Base-by-base conservation (phyloP, 208 protist species). In the Trypanosoma vivax region DNA sequence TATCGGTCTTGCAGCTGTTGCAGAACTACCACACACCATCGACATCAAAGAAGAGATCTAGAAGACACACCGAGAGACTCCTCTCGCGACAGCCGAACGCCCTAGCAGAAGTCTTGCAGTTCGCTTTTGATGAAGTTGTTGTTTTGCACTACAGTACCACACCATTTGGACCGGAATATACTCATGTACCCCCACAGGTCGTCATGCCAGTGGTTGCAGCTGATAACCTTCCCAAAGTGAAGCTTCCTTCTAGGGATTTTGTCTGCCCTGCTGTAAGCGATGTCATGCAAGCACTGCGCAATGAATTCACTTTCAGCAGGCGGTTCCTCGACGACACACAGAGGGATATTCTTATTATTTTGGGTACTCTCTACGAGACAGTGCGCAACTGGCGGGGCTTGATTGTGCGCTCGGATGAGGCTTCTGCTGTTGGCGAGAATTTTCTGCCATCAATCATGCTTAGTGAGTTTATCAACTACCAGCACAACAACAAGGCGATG, bases 401-500 rank as follows among this genome's bases (percentile, higher is more conserved):
- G 2, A 47, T 83, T 25, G 24, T 28, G n/a, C 13, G 21, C 4
- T 27, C 38, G 13, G 24, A 35, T n/a, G 50, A 29, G 53, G 6
- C 35, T 51, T 39, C 33, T 45, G 16, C 25, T 35, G 9, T 60
- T 14, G n/a, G n/a, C n/a, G n/a, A n/a, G n/a, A n/a, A n/a, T n/a
- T n/a, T n/a, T n/a, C n/a, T n/a, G n/a, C 73, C 79, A 6, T 54
- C 66, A n/a, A 56, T 81, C 30, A 57, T 59, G 2, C 42, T 63
- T n/a, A 35, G 43, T 16, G 75, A 81, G 19, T 93, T 93, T 70
- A 68, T 76, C 54, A 65, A 88, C 39, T 35, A 53, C 9, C 83
- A 85, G 57, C 68, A 90, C n/a, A 85, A 90, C 63, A 77, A 74
- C 54, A 93, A 93, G 55, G 82, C 80, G 23, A 62, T 86, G 45